Evolutionary conservation across 2,329 filamentous ascomycete species (phyloP), one percentile per base, ranked within the genome.

Genomic region (Alternaria sp.): DNA sequence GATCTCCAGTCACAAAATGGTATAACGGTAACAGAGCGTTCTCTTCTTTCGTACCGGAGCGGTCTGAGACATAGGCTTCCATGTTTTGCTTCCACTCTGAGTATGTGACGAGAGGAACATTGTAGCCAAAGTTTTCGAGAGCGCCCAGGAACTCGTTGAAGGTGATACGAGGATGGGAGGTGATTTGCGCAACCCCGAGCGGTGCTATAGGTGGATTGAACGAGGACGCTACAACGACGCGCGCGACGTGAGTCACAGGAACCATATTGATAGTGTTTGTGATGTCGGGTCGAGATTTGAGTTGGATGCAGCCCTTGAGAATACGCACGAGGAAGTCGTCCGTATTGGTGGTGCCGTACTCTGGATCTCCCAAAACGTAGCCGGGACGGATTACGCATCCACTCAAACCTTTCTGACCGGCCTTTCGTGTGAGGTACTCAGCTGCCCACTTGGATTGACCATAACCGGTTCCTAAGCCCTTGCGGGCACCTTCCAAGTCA

Each of bases 271-370:
- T 88, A 0, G 92, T 92, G 81, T 97, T 98, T 75, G 84, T 80
- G 68, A 97, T 96, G 67, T 87, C 85, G 1, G 94, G 94, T 0
- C 92, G 85, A 3, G 85, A 84, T 3, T 82, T 82, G 3, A 97
- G 83, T 78, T 98, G 94, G 51, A 96, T 83, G 71, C 93, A 96
- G 58, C 93, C 94, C 81, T 97, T 97, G 57, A 90, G 81, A 80
- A 97, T 87, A 39, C 94, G 88, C 65, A 97, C 86, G 7, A 98
- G 81, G 82, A 97, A 98, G 79, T 97, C 94, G 73, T 98, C 94
- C 1, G 89, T 94, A 77, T 92, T 75, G 82, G 91, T 63, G 87
- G 86, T 81, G 52, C 94, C 94, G 12, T 86, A 88, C 44, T 83
- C 79, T 1, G 87, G 85, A 74, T 94, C 88, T 24, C 93, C 94